Conservation (phyloP, 805 yeast species). For the Wickerhamomyces xylosicus region DNA sequence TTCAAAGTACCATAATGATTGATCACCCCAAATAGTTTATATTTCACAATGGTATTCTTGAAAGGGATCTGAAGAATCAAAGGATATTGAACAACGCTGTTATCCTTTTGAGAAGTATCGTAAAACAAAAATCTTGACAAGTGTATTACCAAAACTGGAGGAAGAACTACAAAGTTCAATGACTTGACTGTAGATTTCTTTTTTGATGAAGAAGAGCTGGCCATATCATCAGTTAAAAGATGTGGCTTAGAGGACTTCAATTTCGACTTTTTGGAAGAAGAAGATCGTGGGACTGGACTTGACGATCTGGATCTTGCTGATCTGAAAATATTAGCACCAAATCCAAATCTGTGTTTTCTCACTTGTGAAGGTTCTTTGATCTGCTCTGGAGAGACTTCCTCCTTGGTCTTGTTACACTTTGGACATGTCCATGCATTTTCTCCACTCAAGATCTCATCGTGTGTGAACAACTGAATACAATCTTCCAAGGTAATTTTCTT, state of each 20-base stretch:
- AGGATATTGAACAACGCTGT: constrained; percentile 46
- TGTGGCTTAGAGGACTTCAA: not conserved
- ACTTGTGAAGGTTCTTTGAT: constrained; percentile 6
- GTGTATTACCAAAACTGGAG: constrained; percentile 72
- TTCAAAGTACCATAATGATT: constrained; percentile 63
- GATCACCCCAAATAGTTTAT: constrained; percentile 51
- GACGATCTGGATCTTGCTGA: constrained; percentile 16
- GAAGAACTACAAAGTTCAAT: constrained; percentile 67
- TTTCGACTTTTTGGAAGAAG: constrained; percentile 2
- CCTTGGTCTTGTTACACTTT: constrained; percentile 32
- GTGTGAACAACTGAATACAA: constrained; percentile 50
- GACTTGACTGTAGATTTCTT: constrained; percentile 49
- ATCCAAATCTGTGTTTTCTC: constrained; percentile 14
- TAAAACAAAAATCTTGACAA: constrained; percentile 64
- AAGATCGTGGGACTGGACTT: constrained; percentile 7
- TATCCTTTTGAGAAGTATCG: constrained; percentile 42
- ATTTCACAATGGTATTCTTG: constrained; percentile 26
- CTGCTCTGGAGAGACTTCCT: constrained; percentile 3
- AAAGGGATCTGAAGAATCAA: constrained; percentile 37
- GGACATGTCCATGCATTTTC: constrained; percentile 86
- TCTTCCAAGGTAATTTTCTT: constrained; percentile 42
- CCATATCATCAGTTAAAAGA: not conserved
- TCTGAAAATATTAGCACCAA: constrained; percentile 17
- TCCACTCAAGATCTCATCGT: constrained; percentile 54
- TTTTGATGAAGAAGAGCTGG: constrained; percentile 11